phyloP scores from a whole-genome alignment of 2,329 filamentous ascomycete species.

The Chrysoporthe puriensis region DNA sequence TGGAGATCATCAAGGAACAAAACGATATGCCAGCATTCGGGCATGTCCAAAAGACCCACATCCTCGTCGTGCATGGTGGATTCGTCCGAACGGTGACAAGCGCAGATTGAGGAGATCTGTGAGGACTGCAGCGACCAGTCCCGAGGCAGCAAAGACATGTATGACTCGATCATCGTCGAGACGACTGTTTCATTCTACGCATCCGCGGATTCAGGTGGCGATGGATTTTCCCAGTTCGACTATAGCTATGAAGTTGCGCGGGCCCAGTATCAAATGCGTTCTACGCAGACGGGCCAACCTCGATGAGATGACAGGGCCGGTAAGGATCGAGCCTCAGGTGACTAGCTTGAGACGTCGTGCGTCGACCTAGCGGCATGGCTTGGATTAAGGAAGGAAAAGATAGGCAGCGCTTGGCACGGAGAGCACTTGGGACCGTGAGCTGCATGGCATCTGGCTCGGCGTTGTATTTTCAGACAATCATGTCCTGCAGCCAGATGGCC shows the following conservation, averaged over 20 bases:
- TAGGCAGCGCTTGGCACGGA: neutral
- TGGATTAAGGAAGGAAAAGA: neutral
- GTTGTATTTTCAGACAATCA: neutral
- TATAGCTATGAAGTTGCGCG: neutral
- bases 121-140: slow-evolving; percentile 17
- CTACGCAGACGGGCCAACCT: neutral
- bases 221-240: neutral
- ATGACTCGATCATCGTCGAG: slow-evolving; percentile 18
- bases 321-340: neutral
- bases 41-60: slow-evolving; percentile 17
- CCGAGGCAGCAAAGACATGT: slow-evolving; percentile 20
- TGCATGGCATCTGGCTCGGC: neutral
- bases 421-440: neutral
- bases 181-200: slow-evolving; percentile 15
- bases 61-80: slow-evolving; percentile 13
- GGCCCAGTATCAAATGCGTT: neutral
- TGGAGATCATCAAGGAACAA: slow-evolving; percentile 18
- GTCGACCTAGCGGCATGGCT: neutral
- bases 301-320: neutral
- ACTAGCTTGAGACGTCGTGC: neutral
- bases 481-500: neutral
- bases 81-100: slow-evolving; percentile 23
- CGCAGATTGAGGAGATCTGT: slow-evolving; percentile 16
- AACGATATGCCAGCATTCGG: slow-evolving; percentile 19
- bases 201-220: neutral